Conservation (phyloP, 1,284 basidiomycete genomes). For the Quambalaria eucalypti region DNA sequence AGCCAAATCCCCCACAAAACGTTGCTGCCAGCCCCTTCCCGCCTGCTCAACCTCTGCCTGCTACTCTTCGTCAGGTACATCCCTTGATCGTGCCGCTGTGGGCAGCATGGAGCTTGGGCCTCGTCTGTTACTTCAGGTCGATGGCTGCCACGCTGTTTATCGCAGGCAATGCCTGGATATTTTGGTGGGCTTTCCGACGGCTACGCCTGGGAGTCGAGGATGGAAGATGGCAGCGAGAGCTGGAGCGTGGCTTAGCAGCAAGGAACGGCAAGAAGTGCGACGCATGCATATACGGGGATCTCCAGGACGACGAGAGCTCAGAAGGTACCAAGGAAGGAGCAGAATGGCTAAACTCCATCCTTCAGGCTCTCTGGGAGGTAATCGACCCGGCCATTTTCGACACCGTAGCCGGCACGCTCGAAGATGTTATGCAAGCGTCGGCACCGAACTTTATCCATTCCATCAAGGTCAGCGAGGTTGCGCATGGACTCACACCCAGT, state of each 20-base stretch:
- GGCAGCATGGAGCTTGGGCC: conserved; percentile 9
- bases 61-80: conserved; percentile 7
- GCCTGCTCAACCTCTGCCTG: conserved; percentile 11
- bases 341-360: conserved; percentile 27
- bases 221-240: conserved; percentile 18
- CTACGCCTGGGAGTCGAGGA: conserved; percentile 12
- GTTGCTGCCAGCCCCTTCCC: conserved; percentile 11
- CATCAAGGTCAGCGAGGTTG: conserved; percentile 26
- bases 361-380: conserved; percentile 20
- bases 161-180: conserved; percentile 18
- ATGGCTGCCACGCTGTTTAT: neutral
- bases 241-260: neutral
- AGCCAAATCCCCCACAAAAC: neutral
- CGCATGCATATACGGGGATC: too few relatives aligned
- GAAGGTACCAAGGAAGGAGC: conserved; percentile 17
- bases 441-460: conserved; percentile 22
- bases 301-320: neutral
- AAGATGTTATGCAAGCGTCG: conserved; percentile 31
- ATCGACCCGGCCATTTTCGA: conserved; percentile 24
- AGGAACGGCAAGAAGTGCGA: neutral
- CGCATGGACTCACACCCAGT: conserved; percentile 24
- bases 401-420: conserved; percentile 17
- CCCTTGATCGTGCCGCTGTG: conserved; percentile 12
- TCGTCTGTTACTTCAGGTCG: conserved; percentile 1
- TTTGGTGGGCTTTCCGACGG: conserved; percentile 15